A percentile compares a stretch with the other conserved stretches of the same genome.
Evolutionary conservation across 2,329 filamentous ascomycete genomes (phyloP).

Genomic region (Colletotrichum tofieldiae): DNA sequence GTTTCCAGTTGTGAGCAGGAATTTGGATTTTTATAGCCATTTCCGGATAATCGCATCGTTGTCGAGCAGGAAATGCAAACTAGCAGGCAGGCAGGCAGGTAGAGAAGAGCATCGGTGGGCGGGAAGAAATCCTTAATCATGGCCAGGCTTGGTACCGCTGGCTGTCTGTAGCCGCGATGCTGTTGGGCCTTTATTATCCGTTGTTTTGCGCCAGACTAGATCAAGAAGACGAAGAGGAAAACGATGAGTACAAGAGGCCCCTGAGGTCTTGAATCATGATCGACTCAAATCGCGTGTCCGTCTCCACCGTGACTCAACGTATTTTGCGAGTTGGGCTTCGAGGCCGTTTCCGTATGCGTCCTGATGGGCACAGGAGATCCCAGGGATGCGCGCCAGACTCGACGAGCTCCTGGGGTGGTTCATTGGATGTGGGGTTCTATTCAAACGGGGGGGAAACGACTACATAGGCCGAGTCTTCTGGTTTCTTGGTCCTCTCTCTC

Average conservation of each 20-base stretch:
- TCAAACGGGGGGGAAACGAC: constrained; percentile 18
- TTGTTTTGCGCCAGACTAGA: constrained; percentile 26
- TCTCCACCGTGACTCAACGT: not conserved
- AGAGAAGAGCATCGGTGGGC: constrained; percentile 27
- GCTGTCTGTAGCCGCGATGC: not conserved
- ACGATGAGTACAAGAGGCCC: constrained; percentile 14
- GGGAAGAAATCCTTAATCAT: constrained; percentile 1
- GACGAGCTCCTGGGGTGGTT: not conserved
- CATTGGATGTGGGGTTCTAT: constrained; percentile 28
- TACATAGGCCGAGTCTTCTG: constrained; percentile 11
- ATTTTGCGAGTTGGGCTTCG: not conserved
- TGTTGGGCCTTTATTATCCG: not conserved
- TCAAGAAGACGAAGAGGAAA: constrained; percentile 15
- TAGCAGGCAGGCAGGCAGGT: constrained; percentile 24
- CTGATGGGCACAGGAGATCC: not conserved
- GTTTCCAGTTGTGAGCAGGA: constrained; percentile 29
- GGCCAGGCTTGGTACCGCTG: not conserved
- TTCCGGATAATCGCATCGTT: constrained; percentile 42
- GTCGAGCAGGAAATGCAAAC: constrained; percentile 36
- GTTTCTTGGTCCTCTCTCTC: constrained; percentile 2
- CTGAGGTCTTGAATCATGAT: constrained; percentile 7
- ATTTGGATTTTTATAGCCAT: constrained; percentile 37
- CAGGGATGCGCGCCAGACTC: not conserved
- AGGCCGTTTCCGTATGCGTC: not conserved
- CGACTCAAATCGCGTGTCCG: not conserved